Evolutionary conservation across 2,329 filamentous ascomycete species (phyloP), one percentile per base, ranked within the genome.

Genomic region (Zarea fungicola): DNA sequence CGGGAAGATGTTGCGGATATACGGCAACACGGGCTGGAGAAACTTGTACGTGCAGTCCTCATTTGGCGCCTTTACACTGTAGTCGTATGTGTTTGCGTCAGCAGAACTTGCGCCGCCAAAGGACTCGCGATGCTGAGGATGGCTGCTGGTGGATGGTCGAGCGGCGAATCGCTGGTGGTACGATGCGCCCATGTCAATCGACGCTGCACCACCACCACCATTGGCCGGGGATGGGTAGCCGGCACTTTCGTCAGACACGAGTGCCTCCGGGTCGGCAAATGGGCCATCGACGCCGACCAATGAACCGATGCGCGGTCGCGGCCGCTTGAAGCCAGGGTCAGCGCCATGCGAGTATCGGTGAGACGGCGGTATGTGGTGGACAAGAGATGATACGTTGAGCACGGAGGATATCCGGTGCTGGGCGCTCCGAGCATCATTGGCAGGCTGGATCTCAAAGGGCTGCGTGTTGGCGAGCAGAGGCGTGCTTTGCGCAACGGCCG

Each of bases 1-100:
- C 2, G 66, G 61, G 35, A 75, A 61, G 39, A 71, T 67, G 36
- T 64, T 61, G 19, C 62, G 52, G 5, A 74, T 58, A 25, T 63
- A 63, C 0, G 67, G 69, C 16, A 74, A 53, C 1, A 75, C 56
- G 1, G 68, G 65, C 5, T 68, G 60, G 2, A 75, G 65, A 42
- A 70, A 72, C 19, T 56, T 60, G 51, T 72, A 72, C n/a, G 58
- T 63, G 48, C 62, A 67, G n/a, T 65, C 58, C 13, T 60, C 59
- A 3, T 60, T 58, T 7, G 60, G 59, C 2, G 55, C 59, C 21
- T 55, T 57, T 32, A 60, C 57, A 5, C 60, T 51, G 10, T 59
- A 57, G 43, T 60, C 58, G 7, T 56, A 49, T 16, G 50, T 49
- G 19, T 36, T 40, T 11, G 21, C 36, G 21, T 50, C 48, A 6